A percentile compares a stretch with the other conserved stretches of the same genome.
These are phyloP conservation scores for Pythium volutum DNA, from an alignment of 352 stramenopile species.

Conservation along the genomic window DNA sequence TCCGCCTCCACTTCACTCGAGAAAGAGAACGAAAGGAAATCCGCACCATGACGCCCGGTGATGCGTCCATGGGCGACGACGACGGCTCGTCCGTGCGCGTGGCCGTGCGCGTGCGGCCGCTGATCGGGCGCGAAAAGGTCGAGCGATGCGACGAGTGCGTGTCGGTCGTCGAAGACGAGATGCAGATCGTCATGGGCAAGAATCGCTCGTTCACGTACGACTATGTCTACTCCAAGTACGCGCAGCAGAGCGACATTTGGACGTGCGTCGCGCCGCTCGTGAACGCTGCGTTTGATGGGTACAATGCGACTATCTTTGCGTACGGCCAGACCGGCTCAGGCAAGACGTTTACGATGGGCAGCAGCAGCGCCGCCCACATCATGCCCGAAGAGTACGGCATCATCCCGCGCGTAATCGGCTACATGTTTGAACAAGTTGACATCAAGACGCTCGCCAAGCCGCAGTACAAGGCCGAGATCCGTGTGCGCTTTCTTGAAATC, in stretches of 20 bases:
- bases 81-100: slow-evolving; percentile 71
- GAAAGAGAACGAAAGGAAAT: not conserved
- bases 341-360: slow-evolving; percentile 90
- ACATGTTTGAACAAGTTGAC: slow-evolving; percentile 84
- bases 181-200: slow-evolving; percentile 86
- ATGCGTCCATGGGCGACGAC: slow-evolving; percentile 36
- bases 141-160: slow-evolving; percentile 87
- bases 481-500: slow-evolving; percentile 90
- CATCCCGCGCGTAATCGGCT: slow-evolving; percentile 80
- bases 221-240: slow-evolving; percentile 85
- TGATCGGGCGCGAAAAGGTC: slow-evolving; percentile 87
- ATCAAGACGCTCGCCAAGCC: slow-evolving; percentile 49
- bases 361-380: slow-evolving; percentile 78
- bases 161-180: slow-evolving; percentile 76
- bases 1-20: not conserved
- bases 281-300: slow-evolving; percentile 80
- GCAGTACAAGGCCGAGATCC: slow-evolving; percentile 64
- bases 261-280: slow-evolving; percentile 79
- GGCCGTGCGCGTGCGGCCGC: slow-evolving; percentile 79
- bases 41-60: not conserved
- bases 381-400: slow-evolving; percentile 81
- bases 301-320: slow-evolving; percentile 89
- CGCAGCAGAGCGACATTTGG: slow-evolving; percentile 86
- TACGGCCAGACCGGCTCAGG: slow-evolving; percentile 86
- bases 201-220: slow-evolving; percentile 90